Percentiles rank a stretch among this genome's conserved stretches.
phyloP scores from a whole-genome alignment of 139 green algal species.

The Haematococcus lacustris region DNA sequence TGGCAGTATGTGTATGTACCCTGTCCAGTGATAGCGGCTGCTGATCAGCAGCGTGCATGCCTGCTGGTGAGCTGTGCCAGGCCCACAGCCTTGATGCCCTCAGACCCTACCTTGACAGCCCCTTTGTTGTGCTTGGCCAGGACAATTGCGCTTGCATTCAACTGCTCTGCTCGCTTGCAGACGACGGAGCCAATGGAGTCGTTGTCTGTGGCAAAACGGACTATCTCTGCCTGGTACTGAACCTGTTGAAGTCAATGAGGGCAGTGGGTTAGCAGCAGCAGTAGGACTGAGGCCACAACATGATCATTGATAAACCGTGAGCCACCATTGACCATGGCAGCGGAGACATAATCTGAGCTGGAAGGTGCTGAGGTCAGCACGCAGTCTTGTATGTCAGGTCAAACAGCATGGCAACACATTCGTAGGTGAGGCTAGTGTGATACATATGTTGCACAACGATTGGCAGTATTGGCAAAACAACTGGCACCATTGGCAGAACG shows the following conservation, averaged over 20 bases:
- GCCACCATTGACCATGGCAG: neutral
- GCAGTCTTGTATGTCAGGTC: too few relatives aligned
- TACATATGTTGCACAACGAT: too few relatives aligned
- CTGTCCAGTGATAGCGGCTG: too few relatives aligned
- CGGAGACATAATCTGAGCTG: neutral
- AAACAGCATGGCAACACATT: too few relatives aligned
- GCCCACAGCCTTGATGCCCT: too few relatives aligned
- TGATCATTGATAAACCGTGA: neutral
- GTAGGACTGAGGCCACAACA: neutral
- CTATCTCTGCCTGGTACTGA: slow-evolving; percentile 39
- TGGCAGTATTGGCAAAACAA: neutral
- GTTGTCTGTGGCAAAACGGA: slow-evolving; percentile 51
- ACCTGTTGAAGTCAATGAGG: neutral
- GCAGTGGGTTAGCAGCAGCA: neutral
- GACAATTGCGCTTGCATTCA: slow-evolving; percentile 40
- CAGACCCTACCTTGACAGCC: too few relatives aligned
- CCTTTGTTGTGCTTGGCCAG: slow-evolving; percentile 59
- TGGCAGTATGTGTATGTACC: too few relatives aligned
- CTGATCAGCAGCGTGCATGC: too few relatives aligned
- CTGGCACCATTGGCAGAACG: neutral
- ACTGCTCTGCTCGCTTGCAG: slow-evolving; percentile 39
- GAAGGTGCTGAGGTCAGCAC: too few relatives aligned
- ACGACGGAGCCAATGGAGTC: slow-evolving; percentile 40
- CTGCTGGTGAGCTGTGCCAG: too few relatives aligned
- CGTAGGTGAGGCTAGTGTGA: too few relatives aligned